Base-by-base conservation (phyloP, 768 basidiomycete species). In the Pleurotus eryngii region DNA sequence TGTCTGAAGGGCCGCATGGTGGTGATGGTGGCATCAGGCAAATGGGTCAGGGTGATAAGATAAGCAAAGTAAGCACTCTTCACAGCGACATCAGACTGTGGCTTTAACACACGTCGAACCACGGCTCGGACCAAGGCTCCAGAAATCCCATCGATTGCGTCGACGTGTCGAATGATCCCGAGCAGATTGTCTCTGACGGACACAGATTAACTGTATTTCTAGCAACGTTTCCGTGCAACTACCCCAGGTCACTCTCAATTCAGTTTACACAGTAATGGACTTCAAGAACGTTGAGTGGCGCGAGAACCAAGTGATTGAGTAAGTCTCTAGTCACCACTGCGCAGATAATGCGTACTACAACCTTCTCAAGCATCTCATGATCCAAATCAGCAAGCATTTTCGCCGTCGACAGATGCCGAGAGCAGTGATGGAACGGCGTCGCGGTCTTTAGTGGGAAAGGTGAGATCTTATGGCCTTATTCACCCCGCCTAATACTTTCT, bases 361-460 rank as follows among this genome's bases (percentile, higher is more conserved):
- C 90, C 64, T 73, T 72, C n/a, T 65, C 67, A 61, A 84, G 80
- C 64, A 73, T 72, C n/a, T 65, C 67, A 61, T 85, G 80, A 11
- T 88, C 81, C 30, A 90, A 80, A 46, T 92, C 85, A 1, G 91
- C 95, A 5, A 98, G 82, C 38, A 82, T 73, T 73, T 89, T 92
- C 6, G 92, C 93, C 0, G 87, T 81, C 57, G 89, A 87, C 24
- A 87, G 73, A 68, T 98, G 93, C 9, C 95, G 70, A 3, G 85
- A 88, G 7, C 84, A 92, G 67, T 91, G 96, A 70, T 95, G 97
- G 68, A 92, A 97, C 65, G 86, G 91, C 0, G 95, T 97, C 0
- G 95, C 96, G 0, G 94, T 95, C 95, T 94, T 64, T 27, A 17
- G 15, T 48, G 30, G 30, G 30, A 20, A 30, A 6, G 49, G n/a